These are phyloP conservation scores for Thermothelomyces thermophilus DNA, from an alignment of 2,329 filamentous ascomycete genomes.

Conservation along the genomic window DNA sequence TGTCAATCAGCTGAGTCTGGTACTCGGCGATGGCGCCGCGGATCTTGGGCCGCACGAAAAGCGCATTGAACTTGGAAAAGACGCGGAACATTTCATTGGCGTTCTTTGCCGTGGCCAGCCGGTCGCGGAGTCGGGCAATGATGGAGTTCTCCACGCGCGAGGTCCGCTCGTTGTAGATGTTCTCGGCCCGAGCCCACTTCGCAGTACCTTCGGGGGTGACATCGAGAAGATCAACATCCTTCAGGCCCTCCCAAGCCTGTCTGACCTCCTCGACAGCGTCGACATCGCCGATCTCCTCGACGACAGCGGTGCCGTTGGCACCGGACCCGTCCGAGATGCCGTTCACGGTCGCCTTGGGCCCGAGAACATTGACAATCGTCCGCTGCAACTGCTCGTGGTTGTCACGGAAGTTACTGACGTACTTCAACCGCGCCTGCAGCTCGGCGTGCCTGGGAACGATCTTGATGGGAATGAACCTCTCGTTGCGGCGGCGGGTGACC, in stretches of 20 bases:
- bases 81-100: constrained; percentile 99
- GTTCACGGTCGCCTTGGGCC: constrained; percentile 58
- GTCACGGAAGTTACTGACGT: constrained; percentile 88
- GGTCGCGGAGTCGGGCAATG: constrained; percentile 86
- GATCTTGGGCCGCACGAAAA: constrained; percentile 98
- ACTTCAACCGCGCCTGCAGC: constrained; percentile 84
- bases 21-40: constrained; percentile 96
- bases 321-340: constrained; percentile 44
- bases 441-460: constrained; percentile 81
- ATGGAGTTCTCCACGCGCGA: constrained; percentile 98
- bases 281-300: constrained; percentile 93
- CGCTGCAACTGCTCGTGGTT: constrained; percentile 97
- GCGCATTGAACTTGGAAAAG: constrained; percentile 98
- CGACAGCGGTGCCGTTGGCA: constrained; percentile 59
- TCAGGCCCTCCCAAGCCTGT: constrained; percentile 87
- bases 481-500: constrained; percentile 84
- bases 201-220: constrained; percentile 85
- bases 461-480: constrained; percentile 98
- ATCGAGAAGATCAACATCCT: constrained; percentile 91
- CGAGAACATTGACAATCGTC: constrained; percentile 95
- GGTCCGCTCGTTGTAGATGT: constrained; percentile 94
- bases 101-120: constrained; percentile 89
- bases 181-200: constrained; percentile 88
- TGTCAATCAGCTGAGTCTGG: constrained; percentile 95
- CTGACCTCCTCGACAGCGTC: constrained; percentile 95